These are phyloP conservation scores for Aspergillus nanangensis DNA, from an alignment of 495 filamentous ascomycete species.

Conservation along the genomic window DNA sequence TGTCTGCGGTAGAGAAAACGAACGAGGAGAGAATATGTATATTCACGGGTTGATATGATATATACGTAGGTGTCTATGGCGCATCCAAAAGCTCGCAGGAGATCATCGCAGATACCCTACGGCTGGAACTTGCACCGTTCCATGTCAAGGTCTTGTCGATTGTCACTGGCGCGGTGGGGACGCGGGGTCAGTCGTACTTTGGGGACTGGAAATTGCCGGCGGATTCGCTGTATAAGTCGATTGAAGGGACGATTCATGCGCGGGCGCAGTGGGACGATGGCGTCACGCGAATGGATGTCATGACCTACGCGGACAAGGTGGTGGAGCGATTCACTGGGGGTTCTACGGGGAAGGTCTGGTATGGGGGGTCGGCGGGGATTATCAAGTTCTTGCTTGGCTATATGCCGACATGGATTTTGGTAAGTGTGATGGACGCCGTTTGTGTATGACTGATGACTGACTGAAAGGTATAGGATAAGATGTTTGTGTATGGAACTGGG, in stretches of 20 bases:
- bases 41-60: background rate
- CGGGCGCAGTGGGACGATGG: conserved; percentile 11
- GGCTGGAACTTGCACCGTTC: conserved; percentile 51
- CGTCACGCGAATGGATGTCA: conserved; percentile 1
- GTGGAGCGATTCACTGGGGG: conserved; percentile 6
- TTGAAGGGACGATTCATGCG: conserved; percentile 12
- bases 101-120: conserved; percentile 38
- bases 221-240: conserved; percentile 13
- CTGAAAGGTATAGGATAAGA: background rate
- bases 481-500: background rate
- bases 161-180: conserved; percentile 18
- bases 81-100: conserved; percentile 51
- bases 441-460: background rate
- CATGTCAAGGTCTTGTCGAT: conserved; percentile 13
- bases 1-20: background rate
- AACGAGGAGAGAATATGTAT: background rate
- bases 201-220: conserved; percentile 5
- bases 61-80: conserved; percentile 32
- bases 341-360: conserved; percentile 10
- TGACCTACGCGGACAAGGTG: conserved; percentile 13
- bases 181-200: conserved; percentile 5
- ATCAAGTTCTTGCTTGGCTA: conserved; percentile 1
- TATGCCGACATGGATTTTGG: conserved; percentile 1
- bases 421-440: background rate
- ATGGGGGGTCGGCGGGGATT: conserved; percentile 1